Conservation (phyloP, 805 yeast genomes). For the Candida coleopterorum region DNA sequence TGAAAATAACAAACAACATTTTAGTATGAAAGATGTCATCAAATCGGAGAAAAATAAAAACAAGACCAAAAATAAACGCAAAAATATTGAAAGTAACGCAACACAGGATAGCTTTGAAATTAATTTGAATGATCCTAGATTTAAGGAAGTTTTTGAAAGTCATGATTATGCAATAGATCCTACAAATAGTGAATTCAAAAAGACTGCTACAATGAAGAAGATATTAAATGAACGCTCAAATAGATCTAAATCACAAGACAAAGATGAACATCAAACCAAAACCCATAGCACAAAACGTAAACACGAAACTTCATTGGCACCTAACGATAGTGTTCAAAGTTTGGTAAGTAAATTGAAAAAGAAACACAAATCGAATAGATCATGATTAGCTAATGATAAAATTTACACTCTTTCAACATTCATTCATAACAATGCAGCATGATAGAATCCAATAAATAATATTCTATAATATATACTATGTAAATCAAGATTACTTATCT, state of each 20-base stretch:
- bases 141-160: constrained; percentile 80
- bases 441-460: neutral
- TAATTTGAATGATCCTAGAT: constrained; percentile 80
- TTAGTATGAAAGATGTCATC: constrained; percentile 71
- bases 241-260: constrained; percentile 25
- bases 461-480: no score
- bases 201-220: constrained; percentile 81
- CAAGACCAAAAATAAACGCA: constrained; percentile 40
- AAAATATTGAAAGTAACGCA: constrained; percentile 48
- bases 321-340: constrained; percentile 15
- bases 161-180: constrained; percentile 96
- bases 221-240: constrained; percentile 71
- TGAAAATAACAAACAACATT: constrained; percentile 50
- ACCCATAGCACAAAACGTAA: neutral
- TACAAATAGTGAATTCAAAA: constrained; percentile 82
- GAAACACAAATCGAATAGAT: constrained; percentile 18
- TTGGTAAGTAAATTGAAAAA: constrained; percentile 50
- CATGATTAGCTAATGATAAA: no score
- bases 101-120: constrained; percentile 52
- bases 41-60: constrained; percentile 69
- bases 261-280: constrained; percentile 4
- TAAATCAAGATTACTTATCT: no score
- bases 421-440: no score
- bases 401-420: neutral
- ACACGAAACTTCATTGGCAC: neutral